Evolutionary conservation across 2,329 filamentous ascomycete genomes (phyloP).

Genomic region (Macrophomina pseudophaseolina): DNA sequence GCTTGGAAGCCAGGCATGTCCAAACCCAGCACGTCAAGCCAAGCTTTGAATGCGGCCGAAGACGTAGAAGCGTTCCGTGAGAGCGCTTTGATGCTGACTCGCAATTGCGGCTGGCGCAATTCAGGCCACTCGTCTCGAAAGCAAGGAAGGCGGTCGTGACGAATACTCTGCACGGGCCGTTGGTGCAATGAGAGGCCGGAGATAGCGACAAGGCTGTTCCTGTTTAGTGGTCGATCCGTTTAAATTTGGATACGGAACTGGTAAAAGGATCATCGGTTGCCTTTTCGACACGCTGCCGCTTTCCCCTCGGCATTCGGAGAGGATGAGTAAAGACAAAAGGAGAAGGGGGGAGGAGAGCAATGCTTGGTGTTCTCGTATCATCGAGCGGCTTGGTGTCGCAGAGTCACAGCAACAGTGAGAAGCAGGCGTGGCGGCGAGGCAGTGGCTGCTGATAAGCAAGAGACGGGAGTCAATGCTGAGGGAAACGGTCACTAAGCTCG

Average conservation of each 20-base stretch:
- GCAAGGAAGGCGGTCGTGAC: neutral
- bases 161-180: neutral
- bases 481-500: neutral
- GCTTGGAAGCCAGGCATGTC: neutral
- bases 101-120: neutral
- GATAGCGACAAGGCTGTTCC: neutral
- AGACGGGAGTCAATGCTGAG: neutral
- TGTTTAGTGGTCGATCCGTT: neutral
- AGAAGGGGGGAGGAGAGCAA: neutral
- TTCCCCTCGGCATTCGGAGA: neutral
- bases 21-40: too few species aligned
- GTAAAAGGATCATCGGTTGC: neutral
- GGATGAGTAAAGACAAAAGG: neutral
- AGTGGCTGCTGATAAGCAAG: neutral
- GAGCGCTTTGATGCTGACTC: neutral
- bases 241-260: constrained; percentile 5
- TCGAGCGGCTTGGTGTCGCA: neutral
- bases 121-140: neutral
- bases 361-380: neutral
- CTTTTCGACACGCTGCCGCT: neutral
- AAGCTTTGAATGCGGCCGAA: neutral
- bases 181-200: neutral
- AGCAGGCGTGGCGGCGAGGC: neutral
- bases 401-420: too few species aligned
- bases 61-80: neutral